Evolutionary conservation across 768 basidiomycete genomes (phyloP), one percentile per base, ranked within the genome.

Genomic region (Cystobasidium tubakii): DNA sequence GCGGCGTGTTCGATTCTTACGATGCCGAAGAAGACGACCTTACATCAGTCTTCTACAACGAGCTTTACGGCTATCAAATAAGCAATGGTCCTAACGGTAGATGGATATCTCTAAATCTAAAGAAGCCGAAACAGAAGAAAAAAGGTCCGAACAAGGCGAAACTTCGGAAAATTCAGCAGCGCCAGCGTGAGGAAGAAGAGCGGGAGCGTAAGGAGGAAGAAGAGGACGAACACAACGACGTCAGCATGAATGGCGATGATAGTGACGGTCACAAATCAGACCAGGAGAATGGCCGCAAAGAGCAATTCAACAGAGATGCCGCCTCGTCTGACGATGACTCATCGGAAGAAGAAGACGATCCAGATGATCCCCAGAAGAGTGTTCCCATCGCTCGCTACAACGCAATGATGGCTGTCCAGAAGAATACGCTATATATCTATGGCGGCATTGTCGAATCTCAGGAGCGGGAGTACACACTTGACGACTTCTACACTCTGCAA

Each of bases 401-500:
- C 77, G 85, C 90, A 2, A 93, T 95, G 91, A 83, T 93, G 7
- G 87, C 91, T 0, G 87, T 93, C 7, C 83, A 91, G 53, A 85
- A 87, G 25, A 94, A 92, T 79, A 91, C 89, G 0, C 83, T 95
- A 0, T 94, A 90, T 81, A 88, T 94, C 70, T 94, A 94, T 78
- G 91, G 92, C 12, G 92, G 92, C 0, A 94, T 94, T 21, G 89
- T 87, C 77, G 93, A 95, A 81, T 85, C 86, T 19, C 89, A 90
- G 0, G 84, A 89, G 15, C 85, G 87, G 27, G 92, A 96, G 81
- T 92, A 90, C 76, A 94, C 92, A 0, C 83, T 96, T 6, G 91
- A 93, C 78, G 93, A 95, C 78, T 96, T 94, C 78, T 84, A 92
- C 81, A 84, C 86, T 1, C 81, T 96, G 13, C 86, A 87, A 73